Percentiles rank a stretch among this genome's conserved stretches.
phyloP scores from a whole-genome alignment of 1,284 basidiomycete genomes.

The Rhodotorula sp. region DNA sequence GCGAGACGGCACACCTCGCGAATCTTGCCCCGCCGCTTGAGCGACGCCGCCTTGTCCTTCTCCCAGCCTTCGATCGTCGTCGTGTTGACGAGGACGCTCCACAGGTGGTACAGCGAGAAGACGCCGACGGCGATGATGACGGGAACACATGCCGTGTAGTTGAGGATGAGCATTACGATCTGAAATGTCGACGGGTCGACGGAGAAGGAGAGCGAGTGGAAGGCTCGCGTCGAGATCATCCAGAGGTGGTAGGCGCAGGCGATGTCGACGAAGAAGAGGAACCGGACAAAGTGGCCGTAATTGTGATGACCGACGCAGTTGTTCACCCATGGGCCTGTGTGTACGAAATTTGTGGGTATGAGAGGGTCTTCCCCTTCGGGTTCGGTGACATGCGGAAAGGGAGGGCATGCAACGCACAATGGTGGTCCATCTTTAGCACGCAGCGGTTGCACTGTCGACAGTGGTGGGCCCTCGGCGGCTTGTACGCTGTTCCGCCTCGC shows the following conservation, averaged over 20 bases:
- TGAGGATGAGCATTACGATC: conserved; percentile 70
- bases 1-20: conserved; percentile 61
- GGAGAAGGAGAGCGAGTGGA: conserved; percentile 24
- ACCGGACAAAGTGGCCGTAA: conserved; percentile 86
- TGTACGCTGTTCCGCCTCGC: conserved; percentile 49
- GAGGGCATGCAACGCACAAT: conserved; percentile 59
- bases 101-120: conserved; percentile 81
- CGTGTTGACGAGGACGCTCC: conserved; percentile 74
- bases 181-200: conserved; percentile 67
- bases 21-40: conserved; percentile 82
- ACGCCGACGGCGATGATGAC: conserved; percentile 80
- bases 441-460: conserved; percentile 80
- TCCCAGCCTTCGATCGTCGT: conserved; percentile 99
- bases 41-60: conserved; percentile 86
- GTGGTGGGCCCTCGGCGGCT: conserved; percentile 71
- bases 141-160: conserved; percentile 81
- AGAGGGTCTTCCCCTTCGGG: too few species aligned
- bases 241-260: conserved; percentile 76
- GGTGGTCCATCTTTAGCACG: conserved; percentile 82
- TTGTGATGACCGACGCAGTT: conserved; percentile 76
- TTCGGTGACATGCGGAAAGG: too few species aligned
- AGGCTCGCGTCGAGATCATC: conserved; percentile 72
- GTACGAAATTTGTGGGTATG: too few species aligned
- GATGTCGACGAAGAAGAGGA: conserved; percentile 88
- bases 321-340: conserved; percentile 67